A percentile compares a stretch with the other conserved stretches of the same genome.
Evolutionary conservation across 495 filamentous ascomycete genomes (phyloP).

Genomic region (Zalerion maritima): DNA sequence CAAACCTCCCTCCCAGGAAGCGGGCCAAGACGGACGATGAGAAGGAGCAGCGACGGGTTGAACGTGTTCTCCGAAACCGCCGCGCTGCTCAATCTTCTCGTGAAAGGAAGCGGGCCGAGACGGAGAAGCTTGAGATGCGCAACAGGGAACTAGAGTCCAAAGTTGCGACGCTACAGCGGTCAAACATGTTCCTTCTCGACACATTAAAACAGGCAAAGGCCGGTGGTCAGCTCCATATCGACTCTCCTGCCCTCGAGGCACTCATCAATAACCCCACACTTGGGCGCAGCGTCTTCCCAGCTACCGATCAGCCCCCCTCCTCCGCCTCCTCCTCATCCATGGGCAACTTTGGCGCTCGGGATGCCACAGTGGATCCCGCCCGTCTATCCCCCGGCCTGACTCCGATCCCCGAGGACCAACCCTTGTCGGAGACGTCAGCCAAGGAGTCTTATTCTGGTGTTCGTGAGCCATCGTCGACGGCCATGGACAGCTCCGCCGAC

Average conservation of each 20-base stretch:
- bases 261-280: conserved; percentile 26
- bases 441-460: conserved; percentile 10
- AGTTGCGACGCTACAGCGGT: conserved; percentile 46
- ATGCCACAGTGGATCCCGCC: conserved; percentile 37
- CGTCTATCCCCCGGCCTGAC: conserved; percentile 36
- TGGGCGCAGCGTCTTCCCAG: conserved; percentile 32
- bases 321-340: conserved; percentile 24
- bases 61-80: conserved; percentile 91
- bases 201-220: conserved; percentile 48
- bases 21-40: conserved; percentile 97
- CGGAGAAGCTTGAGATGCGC: conserved; percentile 70
- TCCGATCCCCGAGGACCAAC: conserved; percentile 25
- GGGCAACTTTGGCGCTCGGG: conserved; percentile 16
- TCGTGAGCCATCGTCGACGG: conserved; percentile 11
- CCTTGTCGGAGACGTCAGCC: conserved; percentile 8
- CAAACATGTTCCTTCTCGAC: conserved; percentile 50
- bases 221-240: conserved; percentile 13
- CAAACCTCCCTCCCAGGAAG: conserved; percentile 91
- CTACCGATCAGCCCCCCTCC: conserved; percentile 9
- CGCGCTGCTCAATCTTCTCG: conserved; percentile 90
- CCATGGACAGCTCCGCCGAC: conserved; percentile 56
- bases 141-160: conserved; percentile 57
- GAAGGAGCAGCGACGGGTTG: conserved; percentile 94
- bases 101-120: conserved; percentile 87
- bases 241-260: conserved; percentile 15